A percentile compares a stretch with the other conserved stretches of the same genome.
These are phyloP conservation scores for Zymoseptoria tritici DNA, from an alignment of 2,329 filamentous ascomycete genomes.

Conservation along the genomic window DNA sequence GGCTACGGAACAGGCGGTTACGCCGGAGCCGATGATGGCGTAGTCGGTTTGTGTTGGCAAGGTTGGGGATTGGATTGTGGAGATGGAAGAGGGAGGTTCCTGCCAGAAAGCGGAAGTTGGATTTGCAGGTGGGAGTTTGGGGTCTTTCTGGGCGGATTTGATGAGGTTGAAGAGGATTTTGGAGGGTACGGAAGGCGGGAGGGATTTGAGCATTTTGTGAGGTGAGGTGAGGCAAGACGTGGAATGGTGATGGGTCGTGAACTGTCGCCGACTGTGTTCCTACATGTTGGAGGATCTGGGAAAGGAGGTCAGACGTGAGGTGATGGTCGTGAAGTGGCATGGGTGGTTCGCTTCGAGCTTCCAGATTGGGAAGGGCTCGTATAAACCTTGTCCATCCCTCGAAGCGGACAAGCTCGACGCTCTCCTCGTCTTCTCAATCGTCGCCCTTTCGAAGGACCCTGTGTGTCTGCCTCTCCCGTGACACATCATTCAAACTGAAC, in stretches of 20 bases:
- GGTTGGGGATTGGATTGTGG: conserved; percentile 3
- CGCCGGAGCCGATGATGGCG: conserved; percentile 16
- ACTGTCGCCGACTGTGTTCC: neutral
- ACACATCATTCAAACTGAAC: no score
- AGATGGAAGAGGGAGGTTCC: conserved; percentile 3
- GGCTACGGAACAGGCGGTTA: conserved; percentile 15
- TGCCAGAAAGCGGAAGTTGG: conserved; percentile 18
- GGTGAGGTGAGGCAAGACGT: neutral
- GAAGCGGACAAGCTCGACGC: no score
- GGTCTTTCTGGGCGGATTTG: conserved; percentile 10
- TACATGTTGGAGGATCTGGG: neutral
- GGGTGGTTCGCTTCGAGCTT: neutral
- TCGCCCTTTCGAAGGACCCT: no score
- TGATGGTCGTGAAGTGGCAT: neutral
- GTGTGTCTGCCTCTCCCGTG: no score
- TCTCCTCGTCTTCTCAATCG: no score
- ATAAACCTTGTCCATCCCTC: no score
- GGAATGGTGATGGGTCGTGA: neutral
- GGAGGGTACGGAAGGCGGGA: neutral
- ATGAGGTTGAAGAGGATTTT: conserved; percentile 7
- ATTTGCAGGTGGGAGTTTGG: conserved; percentile 8
- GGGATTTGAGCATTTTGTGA: neutral
- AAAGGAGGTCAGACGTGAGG: neutral
- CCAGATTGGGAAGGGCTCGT: neutral
- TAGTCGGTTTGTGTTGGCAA: conserved; percentile 10